A percentile compares a stretch with the other conserved stretches of the same genome.
Conservation (phyloP, 345 rosid species). For the Salix udensis region DNA sequence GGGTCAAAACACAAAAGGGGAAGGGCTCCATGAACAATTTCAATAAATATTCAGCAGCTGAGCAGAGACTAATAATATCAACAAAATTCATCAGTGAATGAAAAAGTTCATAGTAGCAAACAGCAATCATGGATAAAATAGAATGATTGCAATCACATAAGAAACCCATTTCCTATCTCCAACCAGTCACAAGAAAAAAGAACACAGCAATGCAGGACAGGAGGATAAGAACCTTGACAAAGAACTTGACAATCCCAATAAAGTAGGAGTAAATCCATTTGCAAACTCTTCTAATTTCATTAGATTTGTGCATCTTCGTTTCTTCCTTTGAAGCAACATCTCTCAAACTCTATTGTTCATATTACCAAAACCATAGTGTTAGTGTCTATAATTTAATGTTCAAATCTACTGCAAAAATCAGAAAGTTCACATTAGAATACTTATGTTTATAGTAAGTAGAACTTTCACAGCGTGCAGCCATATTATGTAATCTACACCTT, state of each 20-base stretch:
- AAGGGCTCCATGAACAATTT: constrained; percentile 62
- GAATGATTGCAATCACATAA: neutral
- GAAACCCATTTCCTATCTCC: neutral
- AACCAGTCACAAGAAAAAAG: neutral
- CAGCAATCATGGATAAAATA: neutral
- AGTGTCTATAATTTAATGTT: no score
- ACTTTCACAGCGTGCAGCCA: no score
- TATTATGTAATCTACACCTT: no score
- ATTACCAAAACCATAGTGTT: no score
- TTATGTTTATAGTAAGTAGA: no score
- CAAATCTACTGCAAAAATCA: no score
- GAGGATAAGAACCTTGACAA: constrained; percentile 55
- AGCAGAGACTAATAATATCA: constrained; percentile 44
- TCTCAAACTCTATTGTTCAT: constrained; percentile 51
- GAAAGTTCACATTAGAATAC: no score
- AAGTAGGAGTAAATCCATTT: constrained; percentile 51
- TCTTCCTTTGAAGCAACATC: constrained; percentile 83
- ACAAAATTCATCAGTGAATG: constrained; percentile 29
- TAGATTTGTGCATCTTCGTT: constrained; percentile 46
- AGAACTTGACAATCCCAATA: constrained; percentile 74
- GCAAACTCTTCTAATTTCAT: neutral
- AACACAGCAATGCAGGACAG: neutral
- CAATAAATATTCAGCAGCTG: constrained; percentile 63
- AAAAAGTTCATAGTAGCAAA: neutral
- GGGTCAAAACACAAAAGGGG: constrained; percentile 54